A percentile compares a stretch with the other conserved stretches of the same genome.
These are phyloP conservation scores for Glebionis coronaria DNA, from an alignment of 129 eudicot species.

Conservation along the genomic window DNA sequence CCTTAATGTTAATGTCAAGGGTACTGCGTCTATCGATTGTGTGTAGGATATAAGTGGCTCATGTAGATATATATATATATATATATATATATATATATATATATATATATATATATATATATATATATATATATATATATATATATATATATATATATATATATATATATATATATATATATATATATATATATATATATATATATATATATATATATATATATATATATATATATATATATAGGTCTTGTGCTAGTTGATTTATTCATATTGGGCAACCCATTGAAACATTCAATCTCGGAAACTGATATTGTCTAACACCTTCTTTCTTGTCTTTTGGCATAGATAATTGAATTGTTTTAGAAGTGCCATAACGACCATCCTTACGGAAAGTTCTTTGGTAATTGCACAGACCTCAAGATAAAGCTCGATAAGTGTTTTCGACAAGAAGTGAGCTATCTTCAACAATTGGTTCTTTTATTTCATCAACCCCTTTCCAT, in stretches of 20 bases:
- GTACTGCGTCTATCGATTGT: background rate
- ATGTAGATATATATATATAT: too few relatives aligned
- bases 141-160: too few relatives aligned
- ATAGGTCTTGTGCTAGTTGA: background rate
- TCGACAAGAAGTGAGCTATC: constrained; percentile 65
- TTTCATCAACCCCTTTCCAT: background rate
- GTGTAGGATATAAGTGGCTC: background rate
- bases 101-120: too few relatives aligned
- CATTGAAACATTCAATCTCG: background rate
- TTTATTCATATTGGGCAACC: constrained; percentile 5
- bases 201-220: too few relatives aligned
- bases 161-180: too few relatives aligned
- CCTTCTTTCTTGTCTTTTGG: constrained; percentile 11
- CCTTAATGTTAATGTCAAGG: too few relatives aligned
- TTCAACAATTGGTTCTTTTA: background rate
- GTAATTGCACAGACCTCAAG: constrained; percentile 80
- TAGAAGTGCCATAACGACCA: constrained; percentile 73
- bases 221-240: too few relatives aligned
- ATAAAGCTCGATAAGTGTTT: constrained; percentile 83
- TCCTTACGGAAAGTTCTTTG: constrained; percentile 74
- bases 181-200: too few relatives aligned
- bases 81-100: too few relatives aligned
- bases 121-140: too few relatives aligned
- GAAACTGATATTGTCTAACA: constrained; percentile 6
- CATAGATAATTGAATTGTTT: constrained; percentile 73